Evolutionary conservation across 2,329 filamentous ascomycete species (phyloP).

Genomic region (Alternaria panax): DNA sequence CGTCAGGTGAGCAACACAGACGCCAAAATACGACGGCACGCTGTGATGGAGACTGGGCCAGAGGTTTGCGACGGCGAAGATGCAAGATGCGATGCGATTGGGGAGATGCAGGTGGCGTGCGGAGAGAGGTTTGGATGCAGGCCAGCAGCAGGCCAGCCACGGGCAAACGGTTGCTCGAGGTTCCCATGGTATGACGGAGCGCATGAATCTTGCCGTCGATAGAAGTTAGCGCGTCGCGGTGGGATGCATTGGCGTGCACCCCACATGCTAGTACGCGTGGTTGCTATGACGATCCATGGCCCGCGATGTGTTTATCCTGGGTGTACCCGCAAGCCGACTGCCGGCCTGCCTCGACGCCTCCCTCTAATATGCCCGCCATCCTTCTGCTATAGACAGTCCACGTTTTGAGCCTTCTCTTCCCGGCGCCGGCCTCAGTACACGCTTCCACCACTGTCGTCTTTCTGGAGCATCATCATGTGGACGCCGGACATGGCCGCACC

Average conservation of each 20-base stretch:
- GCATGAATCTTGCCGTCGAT: slow-evolving; percentile 13
- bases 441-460: slow-evolving; percentile 9
- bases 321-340: slow-evolving; percentile 17
- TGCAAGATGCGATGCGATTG: not conserved
- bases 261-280: slow-evolving; percentile 19
- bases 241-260: slow-evolving; percentile 18
- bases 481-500: slow-evolving; percentile 27
- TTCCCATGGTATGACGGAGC: slow-evolving; percentile 1
- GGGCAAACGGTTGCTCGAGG: not conserved
- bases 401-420: slow-evolving; percentile 24
- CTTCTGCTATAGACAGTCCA: slow-evolving; percentile 34
- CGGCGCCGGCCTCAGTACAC: slow-evolving; percentile 14
- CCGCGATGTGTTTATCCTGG: slow-evolving; percentile 24
- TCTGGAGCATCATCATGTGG: slow-evolving; percentile 30
- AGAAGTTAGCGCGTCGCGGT: slow-evolving; percentile 7
- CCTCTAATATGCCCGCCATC: slow-evolving; percentile 30
- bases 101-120: not conserved
- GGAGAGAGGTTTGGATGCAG: not conserved
- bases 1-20: not conserved
- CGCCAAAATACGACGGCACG: not conserved
- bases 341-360: slow-evolving; percentile 21
- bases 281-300: slow-evolving; percentile 28
- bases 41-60: not conserved
- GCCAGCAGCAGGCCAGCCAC: not conserved
- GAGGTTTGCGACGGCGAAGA: not conserved